Evolutionary conservation across 208 protist genomes (phyloP), one percentile per base, ranked within the genome.

Genomic region (Leishmania turanica): DNA sequence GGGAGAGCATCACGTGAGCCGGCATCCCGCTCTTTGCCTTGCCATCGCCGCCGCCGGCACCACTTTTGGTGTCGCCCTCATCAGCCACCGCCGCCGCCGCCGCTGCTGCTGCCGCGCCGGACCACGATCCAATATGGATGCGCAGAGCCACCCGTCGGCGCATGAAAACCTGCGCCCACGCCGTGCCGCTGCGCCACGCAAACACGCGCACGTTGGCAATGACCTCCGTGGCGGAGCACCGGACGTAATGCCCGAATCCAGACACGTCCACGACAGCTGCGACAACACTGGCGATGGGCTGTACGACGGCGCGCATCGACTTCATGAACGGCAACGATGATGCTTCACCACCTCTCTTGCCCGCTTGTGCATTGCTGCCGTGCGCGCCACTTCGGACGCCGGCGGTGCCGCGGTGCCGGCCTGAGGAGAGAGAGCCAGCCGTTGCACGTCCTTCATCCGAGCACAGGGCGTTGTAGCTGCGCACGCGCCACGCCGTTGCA

Each of bases 101-200:
- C 13, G 19, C 73, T 2, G 13, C 56, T 11, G 21, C 47, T 9
- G 80, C 9, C 3, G 27, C 1, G 53, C 64, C 45, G 13, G 4
- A 19, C 70, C 56, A 72, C 3, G 3, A 42, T 31, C 58, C 80
- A 0, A 89, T 49, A 9, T n/a, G 83, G 66, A 87, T 81, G 73
- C 75, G 80, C 5, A 89, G 70, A 62, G 69, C 72, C 6, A 87
- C 83, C 65, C 40, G 78, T 77, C 80, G 87, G 71, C 47, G 77
- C 69, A 65, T 77, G 81, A 87, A 92, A 60, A 86, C 11, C 27
- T 75, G 51, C 60, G n/a, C 58, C 70, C 90, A 83, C 6, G 81
- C 78, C 0, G 82, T 72, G 31, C 77, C 58, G 47, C 69, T 80
- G 45, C 78, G 69, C 69, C 88, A 86, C 37, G 83, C 40, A 34